phyloP scores from a whole-genome alignment of 129 eudicot genomes.

The Arctium lappa region DNA sequence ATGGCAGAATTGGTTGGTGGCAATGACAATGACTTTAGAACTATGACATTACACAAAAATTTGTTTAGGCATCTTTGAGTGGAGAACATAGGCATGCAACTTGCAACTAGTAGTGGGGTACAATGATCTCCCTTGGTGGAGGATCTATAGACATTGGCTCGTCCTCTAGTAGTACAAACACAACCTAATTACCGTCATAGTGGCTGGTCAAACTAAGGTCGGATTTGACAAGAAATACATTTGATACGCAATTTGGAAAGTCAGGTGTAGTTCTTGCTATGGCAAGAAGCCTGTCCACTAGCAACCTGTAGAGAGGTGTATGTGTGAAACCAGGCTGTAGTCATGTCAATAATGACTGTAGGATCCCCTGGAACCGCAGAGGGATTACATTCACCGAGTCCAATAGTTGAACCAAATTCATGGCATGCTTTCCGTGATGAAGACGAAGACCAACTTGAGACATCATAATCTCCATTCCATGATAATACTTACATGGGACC shows the following conservation, averaged over 20 bases:
- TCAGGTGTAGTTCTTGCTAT: not conserved
- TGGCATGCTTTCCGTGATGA: not conserved
- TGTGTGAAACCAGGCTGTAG: not conserved
- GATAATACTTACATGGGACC: not conserved
- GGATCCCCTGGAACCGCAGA: not conserved
- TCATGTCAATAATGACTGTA: not conserved
- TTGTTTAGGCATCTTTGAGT: conserved; percentile 2
- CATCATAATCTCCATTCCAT: not conserved
- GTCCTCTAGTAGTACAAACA: not conserved
- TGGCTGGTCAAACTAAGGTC: not conserved
- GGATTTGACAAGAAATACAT: not conserved
- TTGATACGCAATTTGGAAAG: not conserved
- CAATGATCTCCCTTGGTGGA: not conserved
- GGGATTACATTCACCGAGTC: not conserved
- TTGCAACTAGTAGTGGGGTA: not conserved
- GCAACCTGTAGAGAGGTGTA: not conserved
- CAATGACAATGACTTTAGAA: not conserved
- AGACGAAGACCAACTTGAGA: not conserved
- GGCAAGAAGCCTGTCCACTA: not conserved
- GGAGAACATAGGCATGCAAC: conserved; percentile 6
- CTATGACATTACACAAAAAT: not conserved
- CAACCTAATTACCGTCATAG: not conserved
- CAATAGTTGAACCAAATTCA: not conserved
- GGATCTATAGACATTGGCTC: not conserved
- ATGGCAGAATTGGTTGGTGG: not conserved